phyloP scores from a whole-genome alignment of 306 rosid genomes.

The Abrus precatorius region DNA sequence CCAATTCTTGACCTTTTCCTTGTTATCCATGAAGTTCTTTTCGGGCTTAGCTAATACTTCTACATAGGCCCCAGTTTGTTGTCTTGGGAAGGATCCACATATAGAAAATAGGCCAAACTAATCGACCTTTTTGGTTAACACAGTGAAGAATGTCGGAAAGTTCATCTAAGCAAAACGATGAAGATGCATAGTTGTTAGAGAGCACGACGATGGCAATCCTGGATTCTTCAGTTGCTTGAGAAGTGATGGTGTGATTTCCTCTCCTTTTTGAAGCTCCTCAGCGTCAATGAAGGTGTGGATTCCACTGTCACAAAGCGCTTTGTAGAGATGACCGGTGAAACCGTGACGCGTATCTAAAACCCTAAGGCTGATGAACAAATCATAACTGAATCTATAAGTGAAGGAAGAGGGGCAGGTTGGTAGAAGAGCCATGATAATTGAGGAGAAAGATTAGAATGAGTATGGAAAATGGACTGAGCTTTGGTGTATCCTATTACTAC shows the following conservation, averaged over 20 bases:
- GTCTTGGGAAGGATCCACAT: constrained; percentile 8
- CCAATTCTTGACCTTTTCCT: constrained; percentile 5
- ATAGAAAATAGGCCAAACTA: constrained; percentile 28
- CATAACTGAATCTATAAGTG: not conserved
- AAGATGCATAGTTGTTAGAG: constrained; percentile 12
- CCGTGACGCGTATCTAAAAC: not conserved
- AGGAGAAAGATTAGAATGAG: not conserved
- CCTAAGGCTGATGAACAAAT: constrained; percentile 14
- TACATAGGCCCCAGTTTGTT: constrained; percentile 9
- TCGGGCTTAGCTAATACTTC: constrained; percentile 1
- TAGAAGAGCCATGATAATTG: not conserved
- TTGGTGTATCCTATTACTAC: no score
- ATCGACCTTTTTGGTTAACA: not conserved
- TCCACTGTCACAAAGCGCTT: not conserved
- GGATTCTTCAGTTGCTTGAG: not conserved
- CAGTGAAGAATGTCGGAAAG: constrained; percentile 22
- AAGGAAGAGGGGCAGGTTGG: not conserved
- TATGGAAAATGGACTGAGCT: not conserved
- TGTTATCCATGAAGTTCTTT: not conserved
- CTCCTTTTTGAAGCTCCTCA: not conserved
- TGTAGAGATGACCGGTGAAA: not conserved
- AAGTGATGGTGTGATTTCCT: not conserved
- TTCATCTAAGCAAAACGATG: constrained; percentile 19
- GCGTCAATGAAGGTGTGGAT: constrained; percentile 25
- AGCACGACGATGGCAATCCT: constrained; percentile 15